Base-by-base conservation (phyloP, 768 basidiomycete species). In the Leucocoprinus sp. region DNA sequence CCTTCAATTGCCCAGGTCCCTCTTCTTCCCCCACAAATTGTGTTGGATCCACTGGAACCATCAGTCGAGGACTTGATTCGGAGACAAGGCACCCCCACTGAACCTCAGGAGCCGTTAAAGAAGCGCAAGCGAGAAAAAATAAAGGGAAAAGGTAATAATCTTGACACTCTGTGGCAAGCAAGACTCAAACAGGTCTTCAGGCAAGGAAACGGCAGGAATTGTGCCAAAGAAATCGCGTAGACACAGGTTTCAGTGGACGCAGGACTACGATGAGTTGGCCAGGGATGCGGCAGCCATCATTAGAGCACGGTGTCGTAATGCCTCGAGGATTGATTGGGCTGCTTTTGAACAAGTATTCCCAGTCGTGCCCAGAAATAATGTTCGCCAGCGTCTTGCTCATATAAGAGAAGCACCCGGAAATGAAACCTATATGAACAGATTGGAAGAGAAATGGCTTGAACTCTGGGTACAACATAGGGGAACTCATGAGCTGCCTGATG, bases 251-350 rank as follows among this genome's bases (percentile, higher is more conserved):
- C 77, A 78, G 38, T 98, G 91, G 92, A 88, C 76, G 44, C 63
- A 74, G 31, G 88, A 93, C 40, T 90, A 82, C 45, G 92, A 97
- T 45, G 95, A 98, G 50, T 74, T 93, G 29, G 82, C 84, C 19
- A 77, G 84, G 43, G 95, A 98, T 57, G 83, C 84, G 0, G 82
- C 80, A 37, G 84, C 78, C 8, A 82, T 98, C 52, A 77, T 97
- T 48, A 76, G 77, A 54, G 84, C 83, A 27, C 83, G 93, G 12
- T 85, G 84, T 56, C 75, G 85, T 29, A 58, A 66, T 48, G 60
- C 70, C 12, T 64, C 74, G 26, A 74, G 78, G 46, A 67, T 86
- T 41, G 82, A 88, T 52, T 83, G 83, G 71, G 71, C 68, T 12
- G 84, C 84, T 6, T 71, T 90, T 41, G 78, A 80, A 48, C 82